Evolutionary conservation across 2,329 filamentous ascomycete species (phyloP).

Genomic region (Ilyonectria mors-panacis): DNA sequence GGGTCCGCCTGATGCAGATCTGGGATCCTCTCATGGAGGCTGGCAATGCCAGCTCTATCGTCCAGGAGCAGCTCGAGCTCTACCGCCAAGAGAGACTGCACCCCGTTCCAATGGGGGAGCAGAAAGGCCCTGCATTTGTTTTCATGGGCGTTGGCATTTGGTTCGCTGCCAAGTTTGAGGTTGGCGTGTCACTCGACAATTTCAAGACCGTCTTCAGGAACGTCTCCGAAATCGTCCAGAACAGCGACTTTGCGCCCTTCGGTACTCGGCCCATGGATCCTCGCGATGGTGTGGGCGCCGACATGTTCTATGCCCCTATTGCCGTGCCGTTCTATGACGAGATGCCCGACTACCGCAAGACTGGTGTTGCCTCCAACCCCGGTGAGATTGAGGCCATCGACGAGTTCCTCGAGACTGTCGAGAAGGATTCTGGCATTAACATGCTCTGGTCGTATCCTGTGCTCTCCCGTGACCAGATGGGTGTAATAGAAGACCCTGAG

Average conservation of each 20-base stretch:
- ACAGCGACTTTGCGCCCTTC: slow-evolving; percentile 6
- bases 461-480: no score
- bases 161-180: slow-evolving; percentile 34
- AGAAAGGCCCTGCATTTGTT: slow-evolving; percentile 42
- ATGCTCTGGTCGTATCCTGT: no score
- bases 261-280: slow-evolving; percentile 43
- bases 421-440: no score
- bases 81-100: slow-evolving; percentile 26
- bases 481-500: slow-evolving; percentile 28
- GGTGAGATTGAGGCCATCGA: not conserved
- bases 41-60: slow-evolving; percentile 35
- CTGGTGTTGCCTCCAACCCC: slow-evolving; percentile 23
- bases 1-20: slow-evolving; percentile 57
- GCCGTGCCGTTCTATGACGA: slow-evolving; percentile 12
- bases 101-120: slow-evolving; percentile 30
- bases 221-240: slow-evolving; percentile 40
- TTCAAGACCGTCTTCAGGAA: slow-evolving; percentile 28
- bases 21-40: slow-evolving; percentile 76
- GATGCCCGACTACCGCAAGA: slow-evolving; percentile 35
- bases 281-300: slow-evolving; percentile 45
- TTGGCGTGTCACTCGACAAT: slow-evolving; percentile 6
- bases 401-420: slow-evolving; percentile 1
- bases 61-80: no score
- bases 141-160: slow-evolving; percentile 46
- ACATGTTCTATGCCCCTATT: slow-evolving; percentile 48